Evolutionary conservation across 75 land plant genomes (phyloP).

Genomic region (Gnetum montanum): DNA sequence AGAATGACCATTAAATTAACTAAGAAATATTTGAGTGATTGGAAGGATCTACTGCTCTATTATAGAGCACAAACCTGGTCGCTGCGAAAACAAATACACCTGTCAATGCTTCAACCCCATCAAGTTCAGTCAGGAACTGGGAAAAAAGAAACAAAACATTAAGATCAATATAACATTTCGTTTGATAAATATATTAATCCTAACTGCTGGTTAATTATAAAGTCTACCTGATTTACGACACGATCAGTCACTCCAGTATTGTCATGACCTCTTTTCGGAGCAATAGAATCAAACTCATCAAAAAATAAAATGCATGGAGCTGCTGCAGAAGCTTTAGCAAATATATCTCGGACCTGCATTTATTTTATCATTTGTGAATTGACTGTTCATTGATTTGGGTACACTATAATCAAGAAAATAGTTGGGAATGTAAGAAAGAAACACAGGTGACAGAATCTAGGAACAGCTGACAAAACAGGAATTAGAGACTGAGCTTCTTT

Average conservation of each 20-base stretch:
- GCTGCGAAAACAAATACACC: slow-evolving; percentile 99
- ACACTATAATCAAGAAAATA: too few species aligned
- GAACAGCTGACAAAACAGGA: too few species aligned
- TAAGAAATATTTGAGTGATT: too few species aligned
- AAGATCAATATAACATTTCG: neutral
- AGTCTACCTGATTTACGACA: slow-evolving; percentile 97
- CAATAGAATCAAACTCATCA: slow-evolving; percentile 99
- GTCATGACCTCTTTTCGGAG: slow-evolving; percentile 97
- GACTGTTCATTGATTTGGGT: too few species aligned
- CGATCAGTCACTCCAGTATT: slow-evolving; percentile 99
- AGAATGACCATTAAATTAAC: too few species aligned
- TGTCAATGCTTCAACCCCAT: slow-evolving; percentile 90
- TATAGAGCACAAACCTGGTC: slow-evolving; percentile 55
- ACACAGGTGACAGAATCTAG: too few species aligned
- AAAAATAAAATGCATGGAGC: slow-evolving; percentile 95
- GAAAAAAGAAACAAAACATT: slow-evolving; percentile 7
- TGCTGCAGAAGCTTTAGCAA: slow-evolving; percentile 85
- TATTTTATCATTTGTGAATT: too few species aligned
- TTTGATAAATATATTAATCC: neutral
- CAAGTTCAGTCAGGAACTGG: slow-evolving; percentile 92
- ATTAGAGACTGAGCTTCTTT: too few species aligned
- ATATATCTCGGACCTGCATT: slow-evolving; percentile 85
- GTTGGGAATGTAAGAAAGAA: too few species aligned
- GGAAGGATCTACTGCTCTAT: too few species aligned
- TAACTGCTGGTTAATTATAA: too few species aligned